These are phyloP conservation scores for Rhododendron ferrugineum DNA, from an alignment of 148 eudicot genomes.

Conservation along the genomic window DNA sequence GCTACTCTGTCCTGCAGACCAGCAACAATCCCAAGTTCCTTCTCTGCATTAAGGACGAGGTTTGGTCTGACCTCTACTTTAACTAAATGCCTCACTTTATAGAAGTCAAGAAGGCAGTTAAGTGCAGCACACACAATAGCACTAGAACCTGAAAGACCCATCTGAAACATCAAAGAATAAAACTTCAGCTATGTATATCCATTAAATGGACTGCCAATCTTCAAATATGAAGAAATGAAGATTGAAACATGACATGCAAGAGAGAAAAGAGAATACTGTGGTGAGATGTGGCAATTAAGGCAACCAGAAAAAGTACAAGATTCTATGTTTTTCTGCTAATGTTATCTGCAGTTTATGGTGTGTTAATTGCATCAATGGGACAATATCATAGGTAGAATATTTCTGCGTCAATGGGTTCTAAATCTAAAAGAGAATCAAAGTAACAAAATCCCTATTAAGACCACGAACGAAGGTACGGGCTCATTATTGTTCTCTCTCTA, in stretches of 20 bases:
- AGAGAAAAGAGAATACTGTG: neutral
- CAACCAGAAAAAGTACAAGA: neutral
- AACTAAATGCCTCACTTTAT: constrained; percentile 64
- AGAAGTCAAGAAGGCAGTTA: constrained; percentile 90
- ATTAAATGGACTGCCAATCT: neutral
- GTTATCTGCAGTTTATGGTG: neutral
- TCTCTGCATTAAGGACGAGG: constrained; percentile 82
- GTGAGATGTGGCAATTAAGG: neutral
- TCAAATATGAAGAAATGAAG: neutral
- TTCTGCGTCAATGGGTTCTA: neutral
- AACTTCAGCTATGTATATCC: constrained; percentile 1
- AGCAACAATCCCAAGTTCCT: constrained; percentile 95
- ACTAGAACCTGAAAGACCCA: constrained; percentile 94
- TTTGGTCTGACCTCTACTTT: constrained; percentile 80
- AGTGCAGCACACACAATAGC: constrained; percentile 96
- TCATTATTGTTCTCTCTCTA: neutral
- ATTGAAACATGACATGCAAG: neutral
- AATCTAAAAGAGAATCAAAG: neutral
- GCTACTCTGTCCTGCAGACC: constrained; percentile 96
- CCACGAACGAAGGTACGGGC: neutral
- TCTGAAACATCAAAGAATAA: constrained; percentile 37
- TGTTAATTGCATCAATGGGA: neutral
- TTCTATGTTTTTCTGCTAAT: neutral
- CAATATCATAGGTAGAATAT: neutral
- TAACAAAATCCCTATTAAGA: neutral